Evolutionary conservation across 2,329 filamentous ascomycete species (phyloP).

Genomic region (Claviceps arundinis): DNA sequence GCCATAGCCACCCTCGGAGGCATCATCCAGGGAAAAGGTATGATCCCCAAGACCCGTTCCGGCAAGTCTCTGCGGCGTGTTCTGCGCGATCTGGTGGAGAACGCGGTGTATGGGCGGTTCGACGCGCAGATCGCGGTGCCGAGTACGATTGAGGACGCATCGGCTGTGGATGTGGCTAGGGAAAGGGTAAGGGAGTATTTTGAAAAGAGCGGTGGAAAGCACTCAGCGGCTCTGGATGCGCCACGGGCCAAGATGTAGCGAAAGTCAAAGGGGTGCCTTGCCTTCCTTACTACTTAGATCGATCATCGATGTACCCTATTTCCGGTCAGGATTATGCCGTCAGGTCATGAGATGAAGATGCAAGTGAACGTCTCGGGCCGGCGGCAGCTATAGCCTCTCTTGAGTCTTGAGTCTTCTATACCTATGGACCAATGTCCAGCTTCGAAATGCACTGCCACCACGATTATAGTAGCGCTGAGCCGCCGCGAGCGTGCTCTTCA

Average conservation of each 20-base stretch:
- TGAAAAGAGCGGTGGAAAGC: constrained; percentile 28
- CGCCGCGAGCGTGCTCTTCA: too few relatives aligned
- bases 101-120: constrained; percentile 60
- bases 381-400: too few relatives aligned
- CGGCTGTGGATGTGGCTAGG: constrained; percentile 62
- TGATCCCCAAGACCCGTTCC: constrained; percentile 86
- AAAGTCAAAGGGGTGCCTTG: not conserved
- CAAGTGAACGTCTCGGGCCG: too few relatives aligned
- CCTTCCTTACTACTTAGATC: too few relatives aligned
- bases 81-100: constrained; percentile 71
- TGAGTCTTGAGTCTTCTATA: too few relatives aligned
- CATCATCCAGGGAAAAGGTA: constrained; percentile 69
- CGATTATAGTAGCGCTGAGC: too few relatives aligned
- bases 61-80: constrained; percentile 82
- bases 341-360: too few relatives aligned
- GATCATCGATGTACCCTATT: too few relatives aligned
- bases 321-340: too few relatives aligned
- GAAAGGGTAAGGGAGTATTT: constrained; percentile 67
- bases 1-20: constrained; percentile 77
- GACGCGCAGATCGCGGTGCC: constrained; percentile 62
- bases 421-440: too few relatives aligned
- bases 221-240: constrained; percentile 31
- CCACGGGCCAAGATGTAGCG: constrained; percentile 39
- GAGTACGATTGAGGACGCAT: constrained; percentile 71
- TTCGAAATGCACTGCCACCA: too few relatives aligned